Evolutionary conservation across 108 stramenopile species (phyloP).

Genomic region (Nitzschia putrida): DNA sequence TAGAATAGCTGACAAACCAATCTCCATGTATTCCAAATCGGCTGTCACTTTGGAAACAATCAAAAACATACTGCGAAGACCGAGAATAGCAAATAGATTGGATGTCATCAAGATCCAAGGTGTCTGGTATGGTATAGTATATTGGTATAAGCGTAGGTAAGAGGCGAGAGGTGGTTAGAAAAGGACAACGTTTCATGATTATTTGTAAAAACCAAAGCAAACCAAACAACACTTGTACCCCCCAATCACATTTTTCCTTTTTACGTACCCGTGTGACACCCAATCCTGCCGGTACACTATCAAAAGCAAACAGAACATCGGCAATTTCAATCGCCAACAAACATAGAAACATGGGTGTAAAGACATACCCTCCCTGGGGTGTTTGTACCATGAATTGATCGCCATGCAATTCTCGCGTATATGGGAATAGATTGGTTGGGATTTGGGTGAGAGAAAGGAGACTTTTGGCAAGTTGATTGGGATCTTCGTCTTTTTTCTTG

Average conservation of each 20-base stretch:
- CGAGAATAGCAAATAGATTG: slow-evolving; percentile 97
- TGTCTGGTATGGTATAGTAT: slow-evolving; percentile 44
- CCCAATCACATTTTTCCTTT: neutral
- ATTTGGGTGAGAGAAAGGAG: too few relatives aligned
- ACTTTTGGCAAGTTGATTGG: neutral
- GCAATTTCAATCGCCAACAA: slow-evolving; percentile 92
- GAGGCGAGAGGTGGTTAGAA: too few relatives aligned
- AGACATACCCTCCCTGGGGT: slow-evolving; percentile 71
- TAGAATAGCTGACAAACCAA: slow-evolving; percentile 88
- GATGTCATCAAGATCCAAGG: slow-evolving; percentile 92
- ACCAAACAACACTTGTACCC: neutral
- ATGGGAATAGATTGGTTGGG: neutral
- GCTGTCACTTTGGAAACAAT: slow-evolving; percentile 89
- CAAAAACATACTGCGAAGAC: slow-evolving; percentile 90
- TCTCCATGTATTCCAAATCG: slow-evolving; percentile 91
- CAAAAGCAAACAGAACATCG: slow-evolving; percentile 97
- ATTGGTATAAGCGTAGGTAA: neutral
- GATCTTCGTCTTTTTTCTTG: neutral
- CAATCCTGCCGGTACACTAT: slow-evolving; percentile 95
- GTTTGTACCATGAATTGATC: slow-evolving; percentile 83
- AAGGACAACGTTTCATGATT: neutral
- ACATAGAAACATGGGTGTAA: slow-evolving; percentile 93
- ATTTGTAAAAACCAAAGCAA: neutral
- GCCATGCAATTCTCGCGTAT: slow-evolving; percentile 66
- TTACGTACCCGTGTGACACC: slow-evolving; percentile 87